Evolutionary conservation across 1,284 basidiomycete species (phyloP), one percentile per base, ranked within the genome.

Genomic region (Malassezia psittaci): DNA sequence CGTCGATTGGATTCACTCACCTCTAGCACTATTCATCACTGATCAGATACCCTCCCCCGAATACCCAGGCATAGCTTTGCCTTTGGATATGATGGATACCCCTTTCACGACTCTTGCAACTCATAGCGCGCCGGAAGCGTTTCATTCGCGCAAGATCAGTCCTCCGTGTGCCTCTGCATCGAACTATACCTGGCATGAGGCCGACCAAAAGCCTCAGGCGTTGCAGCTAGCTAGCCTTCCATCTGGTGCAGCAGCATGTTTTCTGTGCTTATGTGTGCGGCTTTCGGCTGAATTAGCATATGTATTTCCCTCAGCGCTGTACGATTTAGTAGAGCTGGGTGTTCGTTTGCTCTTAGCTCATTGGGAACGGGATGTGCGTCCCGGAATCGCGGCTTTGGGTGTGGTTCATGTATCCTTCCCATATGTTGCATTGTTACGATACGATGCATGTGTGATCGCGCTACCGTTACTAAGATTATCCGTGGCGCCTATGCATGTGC

Each of bases 261-360:
- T 57, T 12, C 9, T 57, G 36, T 19, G 19, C 6, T 41, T 52
- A 12, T 36, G 44, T 19, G 39, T 45, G 16, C 42, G 49, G 5
- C 29, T 57, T 19, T 44, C 49, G 6, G 41, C 54, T 15, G 54
- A 52, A 18, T 50, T 57, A 19, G 54, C 48, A 3, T 32, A 9
- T 4, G 54, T 51, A 5, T 57, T 57, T 18, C 54, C 54, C 5
- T 36, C 39, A 19, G 37, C 45, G 13, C 41, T 57, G 15, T 45
- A 52, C 10, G 54, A 57, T 18, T 3, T 52, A 9, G 49, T 52
- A 7, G 54, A 57, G 32, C 38, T 48, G 1, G 50, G 34, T 7
- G 33, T 18, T 29, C 51, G 46, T 24, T 45, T 49, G 38, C 29
- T 52, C 7, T 21, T 57, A 13, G 52, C 29, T 34, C 49, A 51